phyloP scores from a whole-genome alignment of 2,329 filamentous ascomycete genomes.

The Apiospora malaysiana region DNA sequence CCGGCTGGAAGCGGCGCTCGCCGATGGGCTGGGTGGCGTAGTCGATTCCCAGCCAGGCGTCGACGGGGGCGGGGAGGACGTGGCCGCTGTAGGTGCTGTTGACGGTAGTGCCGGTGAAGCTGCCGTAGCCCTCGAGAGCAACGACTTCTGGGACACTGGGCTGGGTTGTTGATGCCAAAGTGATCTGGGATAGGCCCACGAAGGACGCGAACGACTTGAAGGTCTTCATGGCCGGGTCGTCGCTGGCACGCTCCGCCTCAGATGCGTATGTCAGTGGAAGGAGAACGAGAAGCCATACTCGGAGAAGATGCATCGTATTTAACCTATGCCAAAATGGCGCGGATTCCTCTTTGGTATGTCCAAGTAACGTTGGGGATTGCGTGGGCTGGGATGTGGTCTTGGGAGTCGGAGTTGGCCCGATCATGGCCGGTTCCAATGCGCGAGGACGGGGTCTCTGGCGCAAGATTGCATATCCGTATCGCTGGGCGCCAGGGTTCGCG shows the following conservation, averaged over 20 bases:
- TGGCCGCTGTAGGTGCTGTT: conserved; percentile 42
- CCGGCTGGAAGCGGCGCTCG: conserved; percentile 46
- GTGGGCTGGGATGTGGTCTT: not conserved
- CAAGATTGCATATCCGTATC: not conserved
- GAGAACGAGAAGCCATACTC: not conserved
- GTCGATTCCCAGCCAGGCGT: conserved; percentile 56
- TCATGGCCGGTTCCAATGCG: not conserved
- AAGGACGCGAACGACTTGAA: conserved; percentile 8
- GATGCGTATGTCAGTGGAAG: not conserved
- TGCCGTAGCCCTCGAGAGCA: conserved; percentile 46
- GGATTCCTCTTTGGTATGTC: not conserved
- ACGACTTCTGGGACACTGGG: conserved; percentile 15
- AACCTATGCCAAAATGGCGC: not conserved
- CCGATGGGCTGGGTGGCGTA: conserved; percentile 50
- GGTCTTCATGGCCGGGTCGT: not conserved
- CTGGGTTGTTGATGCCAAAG: not conserved
- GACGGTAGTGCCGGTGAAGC: conserved; percentile 45
- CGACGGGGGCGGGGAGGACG: conserved; percentile 42
- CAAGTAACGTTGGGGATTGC: not conserved
- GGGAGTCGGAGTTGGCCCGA: not conserved
- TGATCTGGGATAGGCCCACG: conserved; percentile 3
- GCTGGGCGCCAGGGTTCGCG: not conserved
- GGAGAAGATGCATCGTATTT: not conserved
- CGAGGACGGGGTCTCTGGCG: not conserved
- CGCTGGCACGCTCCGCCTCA: not conserved